Evolutionary conservation across 2,329 filamentous ascomycete species (phyloP), one percentile per base, ranked within the genome.

Genomic region (Cladosporium colombiae): DNA sequence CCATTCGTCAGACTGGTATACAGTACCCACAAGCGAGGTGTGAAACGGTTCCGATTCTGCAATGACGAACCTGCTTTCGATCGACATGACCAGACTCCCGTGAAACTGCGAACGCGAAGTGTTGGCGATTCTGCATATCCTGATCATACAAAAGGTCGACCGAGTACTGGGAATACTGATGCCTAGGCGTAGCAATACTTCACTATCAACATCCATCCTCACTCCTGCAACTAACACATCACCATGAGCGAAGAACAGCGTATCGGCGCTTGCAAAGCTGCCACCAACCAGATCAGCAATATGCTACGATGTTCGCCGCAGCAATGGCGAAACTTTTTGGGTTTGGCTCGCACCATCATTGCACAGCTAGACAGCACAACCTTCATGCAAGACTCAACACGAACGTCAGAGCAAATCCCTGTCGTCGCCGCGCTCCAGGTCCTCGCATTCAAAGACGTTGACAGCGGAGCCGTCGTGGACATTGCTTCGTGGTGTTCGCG

Each of bases 401-500:
- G 75, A 14, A 73, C 77, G 65, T 69, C 74, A 31, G 78, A 81
- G 68, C 79, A 81, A 69, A 69, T 78, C 14, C 79, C 76, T 76
- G 72, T 81, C 46, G 73, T 85, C 55, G 74, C 75, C 35, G 77
- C 78, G 6, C 77, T 85, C 33, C 84, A 86, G 68, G 76, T 78
- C 49, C 79, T 84, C 65, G 82, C 82, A 13, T 84, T 80, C 69
- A 76, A 79, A 52, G 83, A 85, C 65, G 74, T 79, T 16, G 83
- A 85, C 69, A 76, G 72, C 56, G 82, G 81, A 29, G 75, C 75
- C 31, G 76, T 84, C 14, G 68, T 68, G 46, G 83, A 84, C 69
- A 75, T 85, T 62, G 78, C 80, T 10, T 76, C 81, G 14, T 85
- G 82, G 81, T 84, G 83, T 67, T 75, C 84, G 65, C 74, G 77